phyloP scores from a whole-genome alignment of 352 stramenopile species.

The Pythium diclinum region DNA sequence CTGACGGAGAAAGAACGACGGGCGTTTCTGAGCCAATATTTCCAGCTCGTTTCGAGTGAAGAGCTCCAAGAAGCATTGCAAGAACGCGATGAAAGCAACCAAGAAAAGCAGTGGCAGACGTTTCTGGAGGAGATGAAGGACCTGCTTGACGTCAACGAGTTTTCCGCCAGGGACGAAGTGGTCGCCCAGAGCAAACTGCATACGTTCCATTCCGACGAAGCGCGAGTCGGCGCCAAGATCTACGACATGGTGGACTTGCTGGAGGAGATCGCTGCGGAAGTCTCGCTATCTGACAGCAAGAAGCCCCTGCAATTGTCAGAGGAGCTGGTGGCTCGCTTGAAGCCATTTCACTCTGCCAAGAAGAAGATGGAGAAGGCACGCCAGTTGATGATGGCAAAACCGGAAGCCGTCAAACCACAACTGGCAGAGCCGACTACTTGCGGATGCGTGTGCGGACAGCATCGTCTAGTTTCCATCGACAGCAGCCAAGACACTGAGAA shows the following conservation, averaged over 20 bases:
- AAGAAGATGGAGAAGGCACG: conserved; percentile 50
- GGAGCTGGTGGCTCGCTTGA: conserved; percentile 31
- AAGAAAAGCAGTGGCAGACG: conserved; percentile 49
- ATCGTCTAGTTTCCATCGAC: conserved; percentile 27
- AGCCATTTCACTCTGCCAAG: conserved; percentile 35
- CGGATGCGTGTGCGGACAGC: conserved; percentile 46
- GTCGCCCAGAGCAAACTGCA: not conserved
- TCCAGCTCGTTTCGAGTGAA: conserved; percentile 41
- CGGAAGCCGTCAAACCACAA: not conserved
- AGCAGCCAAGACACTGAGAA: conserved; percentile 6
- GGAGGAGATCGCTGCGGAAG: conserved; percentile 52
- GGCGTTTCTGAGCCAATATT: conserved; percentile 55
- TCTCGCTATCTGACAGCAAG: conserved; percentile 37
- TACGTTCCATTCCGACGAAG: conserved; percentile 56
- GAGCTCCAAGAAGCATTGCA: conserved; percentile 56
- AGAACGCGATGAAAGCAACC: conserved; percentile 50
- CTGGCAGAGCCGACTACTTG: conserved; percentile 23
- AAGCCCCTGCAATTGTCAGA: conserved; percentile 19
- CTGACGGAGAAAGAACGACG: conserved; percentile 40
- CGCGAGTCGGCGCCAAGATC: conserved; percentile 42
- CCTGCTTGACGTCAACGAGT: conserved; percentile 26
- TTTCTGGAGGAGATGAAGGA: conserved; percentile 54
- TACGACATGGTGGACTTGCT: conserved; percentile 56
- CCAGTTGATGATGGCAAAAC: conserved; percentile 36
- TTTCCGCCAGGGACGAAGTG: not conserved